Evolutionary conservation across 129 eudicot species (phyloP).

Genomic region (Chrysanthemum lavandulifolium): DNA sequence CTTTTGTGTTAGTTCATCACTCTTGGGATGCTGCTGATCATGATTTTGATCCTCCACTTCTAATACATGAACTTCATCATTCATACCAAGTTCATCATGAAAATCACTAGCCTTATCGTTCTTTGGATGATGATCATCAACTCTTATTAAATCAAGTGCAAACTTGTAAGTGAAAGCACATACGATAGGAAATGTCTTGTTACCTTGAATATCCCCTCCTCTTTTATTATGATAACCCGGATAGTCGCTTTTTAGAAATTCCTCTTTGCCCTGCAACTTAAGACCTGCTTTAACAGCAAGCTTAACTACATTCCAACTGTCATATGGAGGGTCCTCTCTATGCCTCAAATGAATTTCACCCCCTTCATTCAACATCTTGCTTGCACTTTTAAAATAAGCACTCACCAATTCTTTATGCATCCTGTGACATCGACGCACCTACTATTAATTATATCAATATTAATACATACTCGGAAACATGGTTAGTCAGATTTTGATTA

Average conservation of each 20-base stretch:
- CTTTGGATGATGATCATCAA: background rate
- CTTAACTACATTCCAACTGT: constrained; percentile 37
- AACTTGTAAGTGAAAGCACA: constrained; percentile 44
- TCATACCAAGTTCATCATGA: background rate
- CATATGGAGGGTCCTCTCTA: constrained; percentile 43
- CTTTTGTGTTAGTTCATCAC: background rate
- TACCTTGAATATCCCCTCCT: constrained; percentile 33
- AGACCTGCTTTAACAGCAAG: constrained; percentile 38
- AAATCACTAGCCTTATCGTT: background rate
- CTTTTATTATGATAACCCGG: constrained; percentile 47
- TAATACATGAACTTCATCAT: background rate
- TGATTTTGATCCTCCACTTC: constrained; percentile 4
- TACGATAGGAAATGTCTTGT: constrained; percentile 40
- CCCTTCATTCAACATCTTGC: constrained; percentile 34
- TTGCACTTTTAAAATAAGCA: constrained; percentile 39
- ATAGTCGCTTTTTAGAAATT: constrained; percentile 24
- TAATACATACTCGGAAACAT: no score
- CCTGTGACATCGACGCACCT: constrained; percentile 32
- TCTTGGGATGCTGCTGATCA: background rate
- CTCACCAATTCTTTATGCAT: constrained; percentile 36
- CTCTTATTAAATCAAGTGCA: constrained; percentile 10
- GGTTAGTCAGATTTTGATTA: no score
- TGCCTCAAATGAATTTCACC: constrained; percentile 60
- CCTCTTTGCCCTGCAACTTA: constrained; percentile 25
- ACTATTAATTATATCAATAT: no score